These are phyloP conservation scores for Luffa acutangula DNA, from an alignment of 306 rosid genomes.

Conservation along the genomic window DNA sequence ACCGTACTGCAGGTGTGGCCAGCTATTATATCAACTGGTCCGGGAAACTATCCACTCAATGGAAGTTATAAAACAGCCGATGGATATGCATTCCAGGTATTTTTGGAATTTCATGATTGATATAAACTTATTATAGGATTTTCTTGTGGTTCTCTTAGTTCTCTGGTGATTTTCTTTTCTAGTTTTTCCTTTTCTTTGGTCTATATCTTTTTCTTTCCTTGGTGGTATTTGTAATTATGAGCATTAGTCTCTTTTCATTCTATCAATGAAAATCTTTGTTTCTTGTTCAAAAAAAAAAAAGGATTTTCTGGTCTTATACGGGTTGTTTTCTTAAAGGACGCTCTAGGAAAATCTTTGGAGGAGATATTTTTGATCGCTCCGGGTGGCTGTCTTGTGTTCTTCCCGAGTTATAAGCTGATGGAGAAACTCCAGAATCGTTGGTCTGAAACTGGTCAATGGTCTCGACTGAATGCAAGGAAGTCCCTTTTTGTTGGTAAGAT, in stretches of 20 bases:
- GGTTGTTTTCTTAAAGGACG: constrained; percentile 51
- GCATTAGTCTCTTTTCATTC: too few relatives aligned
- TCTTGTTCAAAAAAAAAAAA: neutral
- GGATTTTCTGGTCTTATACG: constrained; percentile 8
- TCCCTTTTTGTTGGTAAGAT: constrained; percentile 67
- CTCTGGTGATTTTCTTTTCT: too few relatives aligned
- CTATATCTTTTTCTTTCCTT: too few relatives aligned
- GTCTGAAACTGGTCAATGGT: constrained; percentile 96
- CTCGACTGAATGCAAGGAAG: constrained; percentile 49
- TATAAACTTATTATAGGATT: neutral
- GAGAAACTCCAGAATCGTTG: constrained; percentile 76
- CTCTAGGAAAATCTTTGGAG: constrained; percentile 79
- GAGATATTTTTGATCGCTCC: constrained; percentile 73
- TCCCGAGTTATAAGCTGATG: constrained; percentile 93
- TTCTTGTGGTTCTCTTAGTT: neutral
- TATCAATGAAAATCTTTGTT: too few relatives aligned
- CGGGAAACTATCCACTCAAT: constrained; percentile 72
- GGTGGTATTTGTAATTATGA: too few relatives aligned
- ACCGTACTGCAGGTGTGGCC: constrained; percentile 70
- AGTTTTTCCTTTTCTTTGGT: too few relatives aligned
- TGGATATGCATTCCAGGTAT: constrained; percentile 76
- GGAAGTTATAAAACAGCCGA: constrained; percentile 95
- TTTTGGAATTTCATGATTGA: constrained; percentile 5
- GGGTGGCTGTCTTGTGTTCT: constrained; percentile 90
- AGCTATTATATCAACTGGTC: constrained; percentile 69